Evolutionary conservation across 2,329 filamentous ascomycete species (phyloP), one percentile per base, ranked within the genome.

Genomic region (Colletotrichum nymphaeae): DNA sequence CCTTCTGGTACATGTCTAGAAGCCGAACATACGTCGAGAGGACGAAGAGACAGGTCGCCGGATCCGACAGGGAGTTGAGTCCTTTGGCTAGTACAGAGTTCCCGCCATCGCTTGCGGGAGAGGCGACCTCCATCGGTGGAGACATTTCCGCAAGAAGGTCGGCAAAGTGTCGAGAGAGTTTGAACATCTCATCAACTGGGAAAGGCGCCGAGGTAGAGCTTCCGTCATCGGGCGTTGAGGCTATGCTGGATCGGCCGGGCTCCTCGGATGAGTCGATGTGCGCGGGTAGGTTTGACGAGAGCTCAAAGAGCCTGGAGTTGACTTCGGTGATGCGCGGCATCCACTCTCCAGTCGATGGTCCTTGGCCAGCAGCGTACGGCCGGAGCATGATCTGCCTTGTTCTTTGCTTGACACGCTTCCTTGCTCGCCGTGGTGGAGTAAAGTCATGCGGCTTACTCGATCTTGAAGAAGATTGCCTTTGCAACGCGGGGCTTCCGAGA

Each of bases 181-280:
- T 79, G 76, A 85, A 86, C 77, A 86, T 81, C 46, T 81, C 80
- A 58, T 85, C 82, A 42, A 85, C 80, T 3, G 84, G 83, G 58
- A 85, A 86, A 28, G 77, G 80, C 69, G 74, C 72, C 28, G 67
- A 72, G 53, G 73, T 78, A 49, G 74, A 78, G 69, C 49, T 63
- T n/a, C 71, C 76, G 68, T 77, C 77, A 35, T 77, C 77, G 35
- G 66, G 72, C 14, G 77, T 79, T 52, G 67, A 65, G 22, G 24
- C 56, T 24, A 56, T 62, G 37, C 57, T 63, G 37, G 56, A 58
- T 52, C 67, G 67, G 8, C 68, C 57, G 1, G 63, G 49, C 19
- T 63, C 66, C 6, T 72, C 72, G 8, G 67, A 72, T 55, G 69
- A 67, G n/a, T 78, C 77, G 53, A 78, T 75, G 49, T 77, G 78